phyloP scores from a whole-genome alignment of 2,329 filamentous ascomycete genomes.

The Aspergillus sclerotialis region DNA sequence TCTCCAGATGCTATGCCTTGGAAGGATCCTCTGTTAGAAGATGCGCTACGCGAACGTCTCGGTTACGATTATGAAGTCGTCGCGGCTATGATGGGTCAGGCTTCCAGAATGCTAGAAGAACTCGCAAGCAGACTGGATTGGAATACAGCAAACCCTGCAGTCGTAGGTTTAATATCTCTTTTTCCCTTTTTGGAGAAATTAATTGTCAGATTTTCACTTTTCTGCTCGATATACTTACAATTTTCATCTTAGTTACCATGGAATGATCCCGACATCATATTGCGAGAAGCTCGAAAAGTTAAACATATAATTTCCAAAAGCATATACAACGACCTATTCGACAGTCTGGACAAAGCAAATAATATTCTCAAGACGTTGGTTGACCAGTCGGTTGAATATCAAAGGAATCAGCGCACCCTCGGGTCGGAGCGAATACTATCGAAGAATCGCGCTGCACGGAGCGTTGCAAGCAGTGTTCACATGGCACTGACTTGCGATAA shows the following conservation, averaged over 20 bases:
- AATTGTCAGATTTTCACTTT: too few relatives aligned
- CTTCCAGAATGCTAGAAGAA: conserved; percentile 2
- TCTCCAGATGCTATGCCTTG: conserved; percentile 1
- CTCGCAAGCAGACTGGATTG: conserved; percentile 4
- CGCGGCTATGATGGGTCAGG: conserved; percentile 2
- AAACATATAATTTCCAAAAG: conserved; percentile 1
- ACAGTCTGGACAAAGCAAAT: background rate
- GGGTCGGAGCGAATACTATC: background rate
- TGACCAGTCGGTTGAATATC: background rate
- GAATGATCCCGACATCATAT: background rate
- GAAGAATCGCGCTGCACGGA: background rate
- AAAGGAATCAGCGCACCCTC: background rate
- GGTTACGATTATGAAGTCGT: conserved; percentile 6
- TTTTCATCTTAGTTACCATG: background rate
- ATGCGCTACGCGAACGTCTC: conserved; percentile 1
- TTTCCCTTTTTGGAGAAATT: too few relatives aligned
- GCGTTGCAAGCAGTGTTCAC: background rate
- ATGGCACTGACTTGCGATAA: background rate
- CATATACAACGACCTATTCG: conserved; percentile 1
- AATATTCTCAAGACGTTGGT: background rate
- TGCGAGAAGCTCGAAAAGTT: background rate
- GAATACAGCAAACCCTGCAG: background rate
- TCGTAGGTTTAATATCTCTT: too few relatives aligned
- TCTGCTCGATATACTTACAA: background rate
- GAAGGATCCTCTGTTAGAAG: conserved; percentile 2